A percentile compares a stretch with the other conserved stretches of the same genome.
phyloP scores from a whole-genome alignment of 2,329 filamentous ascomycete genomes.

The Elsinoe fawcettii region DNA sequence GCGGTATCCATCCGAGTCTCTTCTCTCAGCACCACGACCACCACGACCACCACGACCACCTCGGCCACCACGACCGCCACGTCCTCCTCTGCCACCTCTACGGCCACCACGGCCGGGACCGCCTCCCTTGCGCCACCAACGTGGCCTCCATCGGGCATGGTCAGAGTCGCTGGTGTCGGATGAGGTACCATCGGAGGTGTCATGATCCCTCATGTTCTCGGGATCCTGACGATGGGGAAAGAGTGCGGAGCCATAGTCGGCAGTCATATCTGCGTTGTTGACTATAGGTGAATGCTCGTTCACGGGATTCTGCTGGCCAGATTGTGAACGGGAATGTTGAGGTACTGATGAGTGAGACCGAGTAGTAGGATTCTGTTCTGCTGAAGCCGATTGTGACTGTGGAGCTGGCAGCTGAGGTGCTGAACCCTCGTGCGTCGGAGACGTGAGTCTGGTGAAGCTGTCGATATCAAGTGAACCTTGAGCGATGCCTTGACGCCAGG shows the following conservation, averaged over 20 bases:
- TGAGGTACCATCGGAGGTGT: background rate
- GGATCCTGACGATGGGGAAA: background rate
- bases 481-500: constrained; percentile 14
- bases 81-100: background rate
- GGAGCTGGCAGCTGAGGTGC: background rate
- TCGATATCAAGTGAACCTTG: constrained; percentile 7
- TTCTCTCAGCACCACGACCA: background rate
- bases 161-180: constrained; percentile 1
- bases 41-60: constrained; percentile 1
- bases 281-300: background rate
- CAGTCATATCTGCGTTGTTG: background rate
- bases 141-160: background rate
- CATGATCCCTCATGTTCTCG: background rate
- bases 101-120: background rate
- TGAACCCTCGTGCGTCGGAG: constrained; percentile 2
- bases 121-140: constrained; percentile 4
- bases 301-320: background rate
- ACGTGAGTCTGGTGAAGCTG: background rate
- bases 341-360: background rate
- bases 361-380: background rate
- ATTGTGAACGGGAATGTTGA: background rate
- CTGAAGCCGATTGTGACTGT: background rate
- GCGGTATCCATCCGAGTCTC: background rate
- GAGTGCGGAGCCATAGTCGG: background rate
- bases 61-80: background rate